Conservation (phyloP, 2,329 filamentous ascomycete species). For the Cytospora chrysosperma region DNA sequence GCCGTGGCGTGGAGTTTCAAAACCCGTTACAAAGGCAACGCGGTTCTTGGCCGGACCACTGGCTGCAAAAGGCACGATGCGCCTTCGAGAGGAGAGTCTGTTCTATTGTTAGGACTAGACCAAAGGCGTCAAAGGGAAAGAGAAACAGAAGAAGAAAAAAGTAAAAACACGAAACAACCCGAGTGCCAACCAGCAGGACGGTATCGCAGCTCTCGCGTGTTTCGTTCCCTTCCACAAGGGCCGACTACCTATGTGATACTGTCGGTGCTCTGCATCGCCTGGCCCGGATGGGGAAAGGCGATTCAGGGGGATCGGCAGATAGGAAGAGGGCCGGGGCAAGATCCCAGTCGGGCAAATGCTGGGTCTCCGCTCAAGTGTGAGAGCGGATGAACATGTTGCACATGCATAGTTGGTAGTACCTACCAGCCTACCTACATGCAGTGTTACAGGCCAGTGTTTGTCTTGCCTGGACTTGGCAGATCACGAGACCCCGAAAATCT, state of each 20-base stretch:
- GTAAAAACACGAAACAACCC: too few species aligned
- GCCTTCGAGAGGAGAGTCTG: background rate
- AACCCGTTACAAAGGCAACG: background rate
- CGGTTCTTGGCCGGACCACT: background rate
- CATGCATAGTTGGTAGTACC: background rate
- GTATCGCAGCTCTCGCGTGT: background rate
- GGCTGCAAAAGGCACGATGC: background rate
- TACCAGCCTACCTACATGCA: too few species aligned
- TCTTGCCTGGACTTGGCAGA: background rate
- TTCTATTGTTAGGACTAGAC: background rate
- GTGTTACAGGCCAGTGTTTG: background rate
- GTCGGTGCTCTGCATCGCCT: background rate
- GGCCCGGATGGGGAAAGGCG: constrained; percentile 5
- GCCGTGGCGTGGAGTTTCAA: background rate
- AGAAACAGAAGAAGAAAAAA: background rate
- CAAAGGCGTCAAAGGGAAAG: background rate
- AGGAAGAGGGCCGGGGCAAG: background rate
- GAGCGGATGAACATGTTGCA: background rate
- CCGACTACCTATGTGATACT: background rate
- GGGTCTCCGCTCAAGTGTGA: background rate
- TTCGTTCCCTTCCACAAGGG: background rate
- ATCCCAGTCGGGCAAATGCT: background rate
- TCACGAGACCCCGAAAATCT: background rate
- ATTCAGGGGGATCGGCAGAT: constrained; percentile 11
- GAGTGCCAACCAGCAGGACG: background rate